Evolutionary conservation across 352 stramenopile species (phyloP).

Genomic region (Bremia lactucae): DNA sequence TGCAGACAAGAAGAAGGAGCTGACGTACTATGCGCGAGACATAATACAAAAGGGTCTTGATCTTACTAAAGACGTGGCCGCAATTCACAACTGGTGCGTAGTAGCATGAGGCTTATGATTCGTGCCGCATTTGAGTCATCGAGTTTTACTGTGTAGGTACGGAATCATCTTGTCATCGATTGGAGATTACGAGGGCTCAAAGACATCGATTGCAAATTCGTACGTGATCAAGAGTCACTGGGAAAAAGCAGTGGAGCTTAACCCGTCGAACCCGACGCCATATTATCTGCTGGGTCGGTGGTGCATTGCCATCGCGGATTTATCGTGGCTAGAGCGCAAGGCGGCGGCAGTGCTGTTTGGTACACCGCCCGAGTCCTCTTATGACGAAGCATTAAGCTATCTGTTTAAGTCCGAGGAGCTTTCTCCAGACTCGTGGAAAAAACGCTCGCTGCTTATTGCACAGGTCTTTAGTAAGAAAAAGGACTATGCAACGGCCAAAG

Average conservation of each 20-base stretch:
- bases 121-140: no score
- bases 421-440: constrained; percentile 70
- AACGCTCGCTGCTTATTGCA: constrained; percentile 71
- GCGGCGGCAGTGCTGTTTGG: constrained; percentile 61
- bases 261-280: constrained; percentile 44
- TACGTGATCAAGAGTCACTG: constrained; percentile 73
- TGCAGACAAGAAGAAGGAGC: constrained; percentile 59
- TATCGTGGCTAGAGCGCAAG: constrained; percentile 67
- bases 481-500: constrained; percentile 43
- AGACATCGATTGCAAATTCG: constrained; percentile 75
- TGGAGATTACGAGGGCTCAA: constrained; percentile 81
- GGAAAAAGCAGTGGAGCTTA: constrained; percentile 71
- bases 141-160: constrained; percentile 35
- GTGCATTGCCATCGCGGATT: constrained; percentile 68
- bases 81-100: constrained; percentile 70
- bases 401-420: constrained; percentile 72
- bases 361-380: constrained; percentile 40
- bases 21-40: constrained; percentile 57
- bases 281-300: constrained; percentile 69
- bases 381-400: constrained; percentile 56
- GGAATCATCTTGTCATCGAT: constrained; percentile 79
- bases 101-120: neutral
- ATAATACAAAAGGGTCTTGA: constrained; percentile 46
- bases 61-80: constrained; percentile 40
- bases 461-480: constrained; percentile 79